Percentiles rank a stretch among this genome's conserved stretches.
These are phyloP conservation scores for Apophysomyces trapeziformis DNA, from an alignment of 371 early-diverging fungal species.

Conservation along the genomic window DNA sequence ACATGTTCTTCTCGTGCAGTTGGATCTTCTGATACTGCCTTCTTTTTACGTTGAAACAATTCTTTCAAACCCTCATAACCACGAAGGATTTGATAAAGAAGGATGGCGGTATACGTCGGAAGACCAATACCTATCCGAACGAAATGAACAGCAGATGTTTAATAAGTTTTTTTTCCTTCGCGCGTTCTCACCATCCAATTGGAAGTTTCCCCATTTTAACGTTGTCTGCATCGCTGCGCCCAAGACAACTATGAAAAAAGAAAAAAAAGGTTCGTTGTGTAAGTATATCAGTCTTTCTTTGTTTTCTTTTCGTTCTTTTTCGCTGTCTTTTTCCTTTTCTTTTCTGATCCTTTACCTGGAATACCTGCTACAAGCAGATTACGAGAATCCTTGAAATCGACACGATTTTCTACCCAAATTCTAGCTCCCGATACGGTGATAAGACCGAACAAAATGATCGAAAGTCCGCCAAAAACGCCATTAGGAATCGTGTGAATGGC, in stretches of 20 bases:
- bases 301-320: conserved; percentile 15
- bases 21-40: background rate
- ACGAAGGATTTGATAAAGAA: conserved; percentile 26
- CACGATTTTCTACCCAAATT: conserved; percentile 60
- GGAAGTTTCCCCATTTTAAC: conserved; percentile 45
- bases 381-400: conserved; percentile 57
- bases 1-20: background rate
- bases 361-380: conserved; percentile 61
- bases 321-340: background rate
- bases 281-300: conserved; percentile 7
- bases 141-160: background rate
- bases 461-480: conserved; percentile 63
- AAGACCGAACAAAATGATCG: conserved; percentile 58
- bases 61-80: conserved; percentile 26
- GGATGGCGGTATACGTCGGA: conserved; percentile 21
- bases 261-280: conserved; percentile 15
- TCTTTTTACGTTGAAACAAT: conserved; percentile 4
- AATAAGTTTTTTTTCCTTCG: background rate
- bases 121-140: conserved; percentile 16
- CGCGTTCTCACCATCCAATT: conserved; percentile 40
- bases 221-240: conserved; percentile 53
- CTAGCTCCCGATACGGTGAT: conserved; percentile 65
- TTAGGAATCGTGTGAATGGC: conserved; percentile 59
- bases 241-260: conserved; percentile 27
- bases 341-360: conserved; percentile 21